A percentile compares a stretch with the other conserved stretches of the same genome.
phyloP scores from a whole-genome alignment of 768 basidiomycete species.

The Cyclocybe aegerita region DNA sequence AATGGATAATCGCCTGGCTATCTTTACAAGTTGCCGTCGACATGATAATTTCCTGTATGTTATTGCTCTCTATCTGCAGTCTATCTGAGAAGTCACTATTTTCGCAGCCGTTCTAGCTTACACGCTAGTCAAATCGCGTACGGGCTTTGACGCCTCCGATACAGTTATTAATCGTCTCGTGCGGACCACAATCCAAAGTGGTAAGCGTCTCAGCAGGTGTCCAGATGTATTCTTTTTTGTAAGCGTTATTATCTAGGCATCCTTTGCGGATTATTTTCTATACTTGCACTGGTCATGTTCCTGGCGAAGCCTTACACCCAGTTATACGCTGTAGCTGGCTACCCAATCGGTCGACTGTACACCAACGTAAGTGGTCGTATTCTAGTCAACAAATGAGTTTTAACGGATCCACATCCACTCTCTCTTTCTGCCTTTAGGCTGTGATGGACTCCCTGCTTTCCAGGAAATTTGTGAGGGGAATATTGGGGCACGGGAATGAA shows the following conservation, averaged over 20 bases:
- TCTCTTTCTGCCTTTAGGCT: no score
- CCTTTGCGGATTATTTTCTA: neutral
- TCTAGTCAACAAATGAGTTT: no score
- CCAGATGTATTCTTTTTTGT: neutral
- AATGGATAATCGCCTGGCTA: no score
- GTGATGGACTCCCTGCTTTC: no score
- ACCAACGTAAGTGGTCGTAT: neutral
- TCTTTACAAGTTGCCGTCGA: no score
- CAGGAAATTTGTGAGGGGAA: no score
- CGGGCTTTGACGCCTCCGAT: neutral
- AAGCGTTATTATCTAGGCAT: neutral
- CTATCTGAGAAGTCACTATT: constrained; percentile 6
- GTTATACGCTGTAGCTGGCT: neutral
- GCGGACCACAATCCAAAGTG: neutral
- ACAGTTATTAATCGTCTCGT: neutral
- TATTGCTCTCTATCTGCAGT: no score
- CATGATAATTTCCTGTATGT: no score
- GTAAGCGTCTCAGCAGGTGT: neutral
- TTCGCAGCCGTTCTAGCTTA: constrained; percentile 22
- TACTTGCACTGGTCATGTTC: neutral
- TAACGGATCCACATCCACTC: no score
- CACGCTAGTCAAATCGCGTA: neutral
- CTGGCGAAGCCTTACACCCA: neutral
- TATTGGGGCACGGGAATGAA: no score
- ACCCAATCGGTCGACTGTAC: neutral